Conservation (phyloP, 2,329 filamentous ascomycete genomes). For the Cryoendolithus antarcticus region DNA sequence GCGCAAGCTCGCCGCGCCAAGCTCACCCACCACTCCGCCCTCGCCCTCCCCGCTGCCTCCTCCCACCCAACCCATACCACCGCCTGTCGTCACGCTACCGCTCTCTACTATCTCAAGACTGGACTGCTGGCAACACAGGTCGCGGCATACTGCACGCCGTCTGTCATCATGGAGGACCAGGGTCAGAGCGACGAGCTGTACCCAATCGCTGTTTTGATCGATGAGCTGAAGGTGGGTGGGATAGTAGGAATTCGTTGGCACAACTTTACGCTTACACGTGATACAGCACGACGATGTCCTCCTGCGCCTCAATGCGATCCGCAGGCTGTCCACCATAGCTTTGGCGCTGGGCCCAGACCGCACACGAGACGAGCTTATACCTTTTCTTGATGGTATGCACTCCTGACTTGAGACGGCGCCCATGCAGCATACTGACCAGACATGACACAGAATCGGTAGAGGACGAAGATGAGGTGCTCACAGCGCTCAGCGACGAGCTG, state of each 20-base stretch:
- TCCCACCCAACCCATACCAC: conserved; percentile 7
- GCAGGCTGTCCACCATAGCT: conserved; percentile 94
- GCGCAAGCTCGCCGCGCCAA: no score
- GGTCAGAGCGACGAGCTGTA: conserved; percentile 97
- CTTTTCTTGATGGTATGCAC: conserved; percentile 88
- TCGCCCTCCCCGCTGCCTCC: no score
- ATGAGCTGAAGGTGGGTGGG: conserved; percentile 82
- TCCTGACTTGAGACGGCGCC: neutral
- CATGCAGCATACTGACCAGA: neutral
- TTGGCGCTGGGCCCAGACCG: conserved; percentile 90
- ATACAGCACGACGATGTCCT: conserved; percentile 91
- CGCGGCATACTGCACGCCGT: no score
- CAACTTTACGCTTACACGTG: conserved; percentile 5
- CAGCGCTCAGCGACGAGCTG: conserved; percentile 91
- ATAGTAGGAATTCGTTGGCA: no score
- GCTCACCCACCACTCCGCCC: no score
- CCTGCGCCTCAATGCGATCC: conserved; percentile 94
- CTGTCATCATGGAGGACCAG: conserved; percentile 66
- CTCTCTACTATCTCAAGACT: conserved; percentile 14
- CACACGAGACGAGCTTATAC: conserved; percentile 96
- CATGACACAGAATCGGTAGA: conserved; percentile 78
- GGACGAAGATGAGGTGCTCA: conserved; percentile 96
- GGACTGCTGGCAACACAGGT: neutral
- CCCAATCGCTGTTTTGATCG: conserved; percentile 97
- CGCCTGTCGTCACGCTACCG: conserved; percentile 13